Evolutionary conservation across 768 basidiomycete species (phyloP).

Genomic region (Mycena chlorophos): DNA sequence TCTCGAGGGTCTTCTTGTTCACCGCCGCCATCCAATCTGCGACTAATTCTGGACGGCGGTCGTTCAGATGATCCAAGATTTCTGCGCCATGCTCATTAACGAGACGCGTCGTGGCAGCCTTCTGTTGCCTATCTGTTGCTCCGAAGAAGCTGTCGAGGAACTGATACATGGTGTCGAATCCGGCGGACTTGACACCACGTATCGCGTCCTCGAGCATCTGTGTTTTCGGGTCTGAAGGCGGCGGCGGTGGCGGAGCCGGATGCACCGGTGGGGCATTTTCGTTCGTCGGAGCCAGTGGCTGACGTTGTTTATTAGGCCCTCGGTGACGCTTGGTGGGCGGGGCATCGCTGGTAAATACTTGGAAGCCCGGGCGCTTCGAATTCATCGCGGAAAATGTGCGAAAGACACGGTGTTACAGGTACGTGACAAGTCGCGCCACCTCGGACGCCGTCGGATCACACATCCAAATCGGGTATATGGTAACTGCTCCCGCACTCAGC

Average conservation of each 20-base stretch:
- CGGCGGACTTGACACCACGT: background rate
- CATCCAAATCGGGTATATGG: background rate
- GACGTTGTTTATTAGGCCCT: background rate
- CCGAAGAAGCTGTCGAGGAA: constrained; percentile 8
- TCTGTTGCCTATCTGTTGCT: background rate
- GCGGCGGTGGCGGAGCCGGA: background rate
- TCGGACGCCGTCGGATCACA: background rate
- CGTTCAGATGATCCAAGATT: constrained; percentile 1
- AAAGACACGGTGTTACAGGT: background rate
- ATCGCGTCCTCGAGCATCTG: background rate
- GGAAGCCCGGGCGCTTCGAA: background rate
- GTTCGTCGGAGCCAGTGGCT: background rate
- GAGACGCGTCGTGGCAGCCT: constrained; percentile 1
- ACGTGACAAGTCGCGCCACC: background rate
- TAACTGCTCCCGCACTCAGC: background rate
- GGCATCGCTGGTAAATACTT: background rate
- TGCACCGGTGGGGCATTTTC: background rate
- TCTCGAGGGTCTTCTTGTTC: background rate
- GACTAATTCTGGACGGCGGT: constrained; percentile 5
- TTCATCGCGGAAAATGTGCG: background rate
- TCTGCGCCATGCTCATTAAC: background rate
- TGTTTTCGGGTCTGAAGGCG: background rate
- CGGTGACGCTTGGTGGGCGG: background rate
- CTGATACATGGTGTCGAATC: background rate
- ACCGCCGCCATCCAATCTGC: background rate